Evolutionary conservation across 2,329 filamentous ascomycete species (phyloP), one percentile per base, ranked within the genome.

Genomic region (Arthrobotrys iridis): DNA sequence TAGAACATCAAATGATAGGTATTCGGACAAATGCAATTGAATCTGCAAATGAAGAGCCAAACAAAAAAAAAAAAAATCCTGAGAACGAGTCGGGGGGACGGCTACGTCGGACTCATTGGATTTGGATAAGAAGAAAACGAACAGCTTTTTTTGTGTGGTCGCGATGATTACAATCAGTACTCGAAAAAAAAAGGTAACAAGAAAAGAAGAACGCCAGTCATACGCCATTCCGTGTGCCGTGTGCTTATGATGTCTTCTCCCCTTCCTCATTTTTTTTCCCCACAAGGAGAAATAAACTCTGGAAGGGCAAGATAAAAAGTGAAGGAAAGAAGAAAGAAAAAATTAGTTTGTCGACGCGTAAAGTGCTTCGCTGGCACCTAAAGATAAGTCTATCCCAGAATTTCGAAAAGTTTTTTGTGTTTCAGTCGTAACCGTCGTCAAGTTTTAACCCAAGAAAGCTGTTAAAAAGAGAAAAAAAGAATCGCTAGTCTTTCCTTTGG

Each of bases 101-200:
- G 18, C 50, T n/a, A 30, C 37, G 30, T 22, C 28, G 6, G n/a
- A 35, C 50, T 22, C 50, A 10, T 20, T n/a, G n/a, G n/a, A n/a
- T n/a, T n/a, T n/a, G n/a, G n/a, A n/a, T n/a, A n/a, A n/a, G n/a
- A n/a, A n/a, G n/a, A n/a, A n/a, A n/a, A n/a, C n/a, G n/a, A n/a
- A n/a, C n/a, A n/a, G n/a, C n/a, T n/a, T n/a, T n/a, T n/a, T n/a
- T n/a, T n/a, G n/a, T n/a, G n/a, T n/a, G n/a, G n/a, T n/a, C n/a
- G n/a, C n/a, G n/a, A 52, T 52, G 55, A 65, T 65, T 65, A 65
- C 45, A 65, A 65, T 65, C 43, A 59, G 11, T 60, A 57, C 52
- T 68, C 37, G 11, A 18, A 48, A 20, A 48, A 18, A 50, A 22
- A 48, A 15, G 40, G 20, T 45, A 24, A 71, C 48, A 43, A 67